Base-by-base conservation (phyloP, 148 eudicot species). In the Nepenthes gracilis region DNA sequence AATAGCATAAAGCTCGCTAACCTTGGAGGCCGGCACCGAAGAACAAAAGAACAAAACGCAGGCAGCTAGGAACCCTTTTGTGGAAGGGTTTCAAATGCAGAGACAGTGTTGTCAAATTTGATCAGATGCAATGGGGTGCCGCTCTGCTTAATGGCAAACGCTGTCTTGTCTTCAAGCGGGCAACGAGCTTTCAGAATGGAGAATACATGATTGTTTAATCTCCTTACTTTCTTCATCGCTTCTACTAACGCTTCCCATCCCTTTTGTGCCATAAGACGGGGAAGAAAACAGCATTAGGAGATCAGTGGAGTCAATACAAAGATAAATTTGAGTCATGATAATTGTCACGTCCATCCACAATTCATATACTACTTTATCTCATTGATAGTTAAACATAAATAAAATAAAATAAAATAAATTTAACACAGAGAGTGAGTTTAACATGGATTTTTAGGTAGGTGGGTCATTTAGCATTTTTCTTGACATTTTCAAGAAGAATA, bases 161-260 rank as follows among this genome's bases (percentile, higher is more conserved):
- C 96, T 58, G 83, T 93, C 70, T 93, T 93, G 76, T 93, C 98
- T 78, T 93, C 98, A 12, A 93, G 81, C 1, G 98, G 98, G 73
- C 98, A 93, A 15, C 98, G 91, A 0, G 96, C 96, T 77, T 93
- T 93, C 62, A 93, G 77, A 96, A 93, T 84, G 35, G 98, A 93
- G 72, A 88, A 88, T 35, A 93, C 98, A 12, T 93, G 98, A 72
- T 88, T 88, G 72, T 93, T 93, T 74, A 93, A 59, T 68, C 98
- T 83, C 74, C 98, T 71, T n/a, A 91, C 87, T 81, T 88, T 93
- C 85, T 86, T 93, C 96, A 93, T 88, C 43, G 95, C 93, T 80
- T 93, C 98, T 58, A 93, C 49, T 32, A 93, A 71, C 40, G 75
- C 75, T 70, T 88, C 91, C 79, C 83, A 82, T 64, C 88, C 89